Evolutionary conservation across 2,329 filamentous ascomycete species (phyloP).

Genomic region (Blumeriella jaapii): DNA sequence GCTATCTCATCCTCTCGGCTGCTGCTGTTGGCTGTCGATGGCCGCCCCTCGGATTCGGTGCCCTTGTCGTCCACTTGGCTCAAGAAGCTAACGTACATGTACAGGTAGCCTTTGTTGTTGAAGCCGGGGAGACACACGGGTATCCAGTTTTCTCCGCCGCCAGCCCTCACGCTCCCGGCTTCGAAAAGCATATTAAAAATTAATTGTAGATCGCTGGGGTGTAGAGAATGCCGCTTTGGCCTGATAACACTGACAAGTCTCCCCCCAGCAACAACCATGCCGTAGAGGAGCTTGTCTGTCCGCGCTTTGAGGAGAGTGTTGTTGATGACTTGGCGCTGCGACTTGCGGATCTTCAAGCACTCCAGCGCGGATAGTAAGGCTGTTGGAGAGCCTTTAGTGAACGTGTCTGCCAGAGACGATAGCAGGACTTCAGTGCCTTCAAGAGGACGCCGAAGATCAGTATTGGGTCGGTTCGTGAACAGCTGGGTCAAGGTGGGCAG

Average conservation of each 20-base stretch:
- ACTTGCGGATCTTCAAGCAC: conserved; percentile 83
- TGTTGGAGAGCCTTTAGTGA: conserved; percentile 84
- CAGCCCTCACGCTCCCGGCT: conserved; percentile 80
- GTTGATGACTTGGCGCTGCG: conserved; percentile 77
- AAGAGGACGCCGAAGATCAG: conserved; percentile 78
- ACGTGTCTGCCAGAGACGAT: conserved; percentile 86
- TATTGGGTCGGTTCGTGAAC: conserved; percentile 85
- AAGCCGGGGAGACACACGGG: conserved; percentile 92
- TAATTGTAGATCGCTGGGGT: conserved; percentile 88
- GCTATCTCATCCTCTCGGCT: conserved; percentile 72
- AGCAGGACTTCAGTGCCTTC: conserved; percentile 86
- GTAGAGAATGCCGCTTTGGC: conserved; percentile 87
- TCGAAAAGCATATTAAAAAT: conserved; percentile 99
- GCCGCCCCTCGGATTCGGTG: conserved; percentile 34
- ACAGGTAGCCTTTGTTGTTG: conserved; percentile 91
- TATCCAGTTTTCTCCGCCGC: conserved; percentile 95
- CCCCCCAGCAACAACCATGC: conserved; percentile 83
- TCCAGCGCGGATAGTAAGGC: conserved; percentile 82
- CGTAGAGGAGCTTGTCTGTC: conserved; percentile 74
- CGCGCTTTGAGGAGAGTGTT: conserved; percentile 72
- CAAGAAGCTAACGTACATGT: conserved; percentile 98
- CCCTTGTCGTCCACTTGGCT: conserved; percentile 41
- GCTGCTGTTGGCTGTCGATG: conserved; percentile 54
- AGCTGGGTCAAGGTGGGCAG: conserved; percentile 77
- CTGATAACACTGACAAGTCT: conserved; percentile 89